Evolutionary conservation across 257 asterid genomes (phyloP).

Genomic region (Capsicum pubescens): DNA sequence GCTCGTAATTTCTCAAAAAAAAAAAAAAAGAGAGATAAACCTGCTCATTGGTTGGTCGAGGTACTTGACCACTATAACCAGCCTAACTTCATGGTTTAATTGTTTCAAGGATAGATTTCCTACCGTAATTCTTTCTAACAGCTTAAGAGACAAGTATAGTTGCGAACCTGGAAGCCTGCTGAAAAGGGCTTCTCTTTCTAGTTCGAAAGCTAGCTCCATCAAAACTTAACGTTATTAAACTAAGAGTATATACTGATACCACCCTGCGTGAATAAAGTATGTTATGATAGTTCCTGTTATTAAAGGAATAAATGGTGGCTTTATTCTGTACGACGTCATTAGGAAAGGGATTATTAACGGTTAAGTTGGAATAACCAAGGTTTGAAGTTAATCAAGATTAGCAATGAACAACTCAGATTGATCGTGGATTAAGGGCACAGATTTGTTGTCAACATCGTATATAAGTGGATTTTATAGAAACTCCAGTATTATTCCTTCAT

Average conservation of each 20-base stretch:
- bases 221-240: neutral
- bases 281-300: neutral
- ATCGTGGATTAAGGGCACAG: no score
- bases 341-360: neutral
- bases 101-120: neutral
- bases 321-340: neutral
- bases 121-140: neutral
- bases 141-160: neutral
- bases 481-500: no score
- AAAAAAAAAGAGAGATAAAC: neutral
- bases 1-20: no score
- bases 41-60: neutral
- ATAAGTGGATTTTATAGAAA: no score
- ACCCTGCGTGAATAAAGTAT: neutral
- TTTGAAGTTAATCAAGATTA: neutral
- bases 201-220: neutral
- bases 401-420: neutral
- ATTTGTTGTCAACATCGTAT: no score
- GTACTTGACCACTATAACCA: neutral
- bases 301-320: neutral
- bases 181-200: no score
- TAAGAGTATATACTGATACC: neutral
- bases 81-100: neutral
- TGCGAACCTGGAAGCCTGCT: no score
- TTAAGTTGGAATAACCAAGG: neutral